Base-by-base conservation (phyloP, 78 protist species). In the Isochrysis galbana region DNA sequence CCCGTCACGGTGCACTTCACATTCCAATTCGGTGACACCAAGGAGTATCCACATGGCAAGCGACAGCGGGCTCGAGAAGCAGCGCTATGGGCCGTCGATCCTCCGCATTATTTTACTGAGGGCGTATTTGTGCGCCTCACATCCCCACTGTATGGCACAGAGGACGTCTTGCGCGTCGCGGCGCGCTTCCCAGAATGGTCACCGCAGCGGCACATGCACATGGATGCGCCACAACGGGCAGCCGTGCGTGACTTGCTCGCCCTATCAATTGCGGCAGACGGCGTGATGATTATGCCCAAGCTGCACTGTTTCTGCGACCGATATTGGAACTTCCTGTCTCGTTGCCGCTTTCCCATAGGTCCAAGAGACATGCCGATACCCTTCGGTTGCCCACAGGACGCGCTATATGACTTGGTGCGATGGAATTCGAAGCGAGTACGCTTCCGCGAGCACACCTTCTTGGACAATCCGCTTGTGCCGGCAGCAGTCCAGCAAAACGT, bases 1-100 rank as follows among this genome's bases (percentile, higher is more conserved):
- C 88, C 88, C 54, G 5, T 80, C 88, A 44, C 34, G 10, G 88
- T 80, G 21, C 88, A 80, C 88, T 41, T 44, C 38, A 80, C 88
- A 22, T 44, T 41, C 54, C 88, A 80, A 38, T 80, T 80, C 38
- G 88, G 47, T 0, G 88, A 80, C 41, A 80, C 88, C 32, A 2
- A 0, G 7, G 55, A 5, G 22, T 80, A 80, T 38, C 48, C 88
- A n/a, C 88, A 41, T 23, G 88, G 88, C 55, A 80, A 80, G 88
- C 88, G 88, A 17, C 88, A 80, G 23, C 88, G 88, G 5, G 47
- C 51, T 3, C 48, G 88, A 7, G 88, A 80, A 54, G 55, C 38
- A 23, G 55, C 25, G 55, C 36, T 44, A 5, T 80, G 88, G 88
- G 48, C 88, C 5, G 88, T 80, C 39, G 88, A 80, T 54, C 88